These are phyloP conservation scores for Schizothecium vesticola DNA, from an alignment of 495 filamentous ascomycete species.

Conservation along the genomic window DNA sequence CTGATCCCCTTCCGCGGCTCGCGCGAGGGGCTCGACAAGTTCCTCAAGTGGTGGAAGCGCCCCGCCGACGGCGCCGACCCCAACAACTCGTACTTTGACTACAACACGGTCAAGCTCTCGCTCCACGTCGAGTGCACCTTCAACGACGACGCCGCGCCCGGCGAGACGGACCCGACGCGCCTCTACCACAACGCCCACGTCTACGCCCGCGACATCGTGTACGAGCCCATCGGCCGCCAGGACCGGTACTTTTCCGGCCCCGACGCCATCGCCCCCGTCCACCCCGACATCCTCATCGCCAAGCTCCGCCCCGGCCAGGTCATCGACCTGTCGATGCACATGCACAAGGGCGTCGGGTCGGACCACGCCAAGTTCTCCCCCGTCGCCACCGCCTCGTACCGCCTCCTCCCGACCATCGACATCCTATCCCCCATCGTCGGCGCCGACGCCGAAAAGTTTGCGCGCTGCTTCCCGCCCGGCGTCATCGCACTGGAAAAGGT, in stretches of 20 bases:
- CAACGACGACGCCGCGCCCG: constrained; percentile 60
- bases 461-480: constrained; percentile 80
- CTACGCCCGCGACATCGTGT: constrained; percentile 77
- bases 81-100: constrained; percentile 53
- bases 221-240: constrained; percentile 70
- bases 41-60: constrained; percentile 65
- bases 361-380: constrained; percentile 98
- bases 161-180: constrained; percentile 73
- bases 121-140: constrained; percentile 71
- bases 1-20: constrained; percentile 82
- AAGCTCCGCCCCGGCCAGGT: constrained; percentile 90
- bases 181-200: constrained; percentile 81
- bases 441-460: constrained; percentile 81
- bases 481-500: constrained; percentile 78
- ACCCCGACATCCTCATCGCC: constrained; percentile 90
- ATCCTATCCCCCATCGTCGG: constrained; percentile 80
- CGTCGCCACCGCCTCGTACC: constrained; percentile 89
- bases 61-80: constrained; percentile 33
- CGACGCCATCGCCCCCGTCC: constrained; percentile 63
- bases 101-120: constrained; percentile 70
- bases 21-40: constrained; percentile 65
- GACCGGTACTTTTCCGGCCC: constrained; percentile 58
- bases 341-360: constrained; percentile 85
- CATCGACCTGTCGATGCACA: constrained; percentile 77
- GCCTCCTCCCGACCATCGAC: constrained; percentile 78